These are phyloP conservation scores for Ceratocystis diversiconidia DNA, from an alignment of 2,329 filamentous ascomycete genomes.

Conservation along the genomic window DNA sequence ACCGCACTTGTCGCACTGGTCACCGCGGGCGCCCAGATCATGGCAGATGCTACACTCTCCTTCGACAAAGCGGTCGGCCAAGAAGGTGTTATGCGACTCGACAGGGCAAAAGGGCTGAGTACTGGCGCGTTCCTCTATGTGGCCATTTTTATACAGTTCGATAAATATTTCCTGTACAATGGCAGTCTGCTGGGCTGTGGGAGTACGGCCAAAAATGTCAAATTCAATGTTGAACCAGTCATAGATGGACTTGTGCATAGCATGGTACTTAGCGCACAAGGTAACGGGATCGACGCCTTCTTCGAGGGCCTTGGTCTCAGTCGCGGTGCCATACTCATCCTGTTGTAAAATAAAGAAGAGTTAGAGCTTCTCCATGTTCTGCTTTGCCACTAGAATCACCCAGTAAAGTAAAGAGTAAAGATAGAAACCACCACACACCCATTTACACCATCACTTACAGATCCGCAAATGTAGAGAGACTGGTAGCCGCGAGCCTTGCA, in stretches of 20 bases:
- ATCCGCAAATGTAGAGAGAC: constrained; percentile 73
- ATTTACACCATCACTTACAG: constrained; percentile 21
- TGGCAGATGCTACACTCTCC: constrained; percentile 62
- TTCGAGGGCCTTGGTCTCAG: constrained; percentile 87
- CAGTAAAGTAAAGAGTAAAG: neutral
- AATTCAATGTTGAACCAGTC: constrained; percentile 94
- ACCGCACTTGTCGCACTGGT: constrained; percentile 65
- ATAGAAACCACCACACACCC: neutral
- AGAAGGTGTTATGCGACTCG: constrained; percentile 57
- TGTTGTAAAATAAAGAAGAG: constrained; percentile 28
- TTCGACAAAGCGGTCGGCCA: constrained; percentile 78
- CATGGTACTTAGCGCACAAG: constrained; percentile 86
- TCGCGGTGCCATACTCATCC: constrained; percentile 92
- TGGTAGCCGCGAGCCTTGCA: constrained; percentile 65
- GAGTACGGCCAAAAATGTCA: constrained; percentile 87
- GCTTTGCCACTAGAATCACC: neutral
- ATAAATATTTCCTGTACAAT: constrained; percentile 87
- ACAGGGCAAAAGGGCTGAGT: constrained; percentile 69
- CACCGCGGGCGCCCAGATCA: constrained; percentile 56
- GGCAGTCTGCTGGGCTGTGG: constrained; percentile 74
- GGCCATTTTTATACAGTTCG: constrained; percentile 78
- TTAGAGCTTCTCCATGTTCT: neutral
- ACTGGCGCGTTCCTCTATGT: constrained; percentile 72
- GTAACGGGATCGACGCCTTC: constrained; percentile 69
- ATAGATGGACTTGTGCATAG: constrained; percentile 79